Conservation (phyloP, 768 basidiomycete genomes). For the Mycena metata region DNA sequence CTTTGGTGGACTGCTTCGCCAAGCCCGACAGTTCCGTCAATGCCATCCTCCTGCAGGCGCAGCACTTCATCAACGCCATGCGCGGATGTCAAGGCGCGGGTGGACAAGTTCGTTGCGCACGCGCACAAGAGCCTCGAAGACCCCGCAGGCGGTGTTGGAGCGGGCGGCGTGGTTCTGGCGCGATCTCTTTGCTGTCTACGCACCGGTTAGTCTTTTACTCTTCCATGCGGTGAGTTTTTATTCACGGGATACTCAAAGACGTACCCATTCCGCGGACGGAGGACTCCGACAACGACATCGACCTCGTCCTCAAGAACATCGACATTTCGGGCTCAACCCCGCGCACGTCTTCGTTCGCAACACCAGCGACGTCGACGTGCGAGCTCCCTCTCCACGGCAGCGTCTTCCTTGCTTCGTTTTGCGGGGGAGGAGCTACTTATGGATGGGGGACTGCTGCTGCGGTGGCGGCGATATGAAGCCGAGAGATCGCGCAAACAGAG, state of each 20-base stretch:
- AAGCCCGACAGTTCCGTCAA: constrained; percentile 60
- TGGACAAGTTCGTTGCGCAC: constrained; percentile 65
- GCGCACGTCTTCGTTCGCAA: constrained; percentile 79
- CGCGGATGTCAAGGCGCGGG: constrained; percentile 67
- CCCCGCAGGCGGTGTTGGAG: constrained; percentile 61
- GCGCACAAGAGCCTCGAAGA: constrained; percentile 62
- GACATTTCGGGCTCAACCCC: constrained; percentile 76
- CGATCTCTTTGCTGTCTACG: constrained; percentile 84
- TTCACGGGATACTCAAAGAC: constrained; percentile 64
- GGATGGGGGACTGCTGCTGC: too few species aligned
- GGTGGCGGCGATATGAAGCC: too few species aligned
- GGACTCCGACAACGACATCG: constrained; percentile 74
- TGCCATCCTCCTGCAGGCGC: constrained; percentile 57
- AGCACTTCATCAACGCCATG: constrained; percentile 61
- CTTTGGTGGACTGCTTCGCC: constrained; percentile 65
- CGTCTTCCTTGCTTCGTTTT: too few species aligned
- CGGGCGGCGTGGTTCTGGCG: constrained; percentile 83
- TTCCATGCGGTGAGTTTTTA: background rate
- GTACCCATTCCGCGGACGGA: constrained; percentile 84
- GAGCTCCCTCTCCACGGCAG: too few species aligned
- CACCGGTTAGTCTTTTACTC: constrained; percentile 54
- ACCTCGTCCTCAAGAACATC: constrained; percentile 81
- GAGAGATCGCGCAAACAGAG: too few species aligned
- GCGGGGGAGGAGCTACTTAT: too few species aligned
- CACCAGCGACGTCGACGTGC: constrained; percentile 67